Percentiles rank a stretch among this genome's conserved stretches.
phyloP scores from a whole-genome alignment of 202 grass and related monocot genomes.

The Saccharum hybrid region DNA sequence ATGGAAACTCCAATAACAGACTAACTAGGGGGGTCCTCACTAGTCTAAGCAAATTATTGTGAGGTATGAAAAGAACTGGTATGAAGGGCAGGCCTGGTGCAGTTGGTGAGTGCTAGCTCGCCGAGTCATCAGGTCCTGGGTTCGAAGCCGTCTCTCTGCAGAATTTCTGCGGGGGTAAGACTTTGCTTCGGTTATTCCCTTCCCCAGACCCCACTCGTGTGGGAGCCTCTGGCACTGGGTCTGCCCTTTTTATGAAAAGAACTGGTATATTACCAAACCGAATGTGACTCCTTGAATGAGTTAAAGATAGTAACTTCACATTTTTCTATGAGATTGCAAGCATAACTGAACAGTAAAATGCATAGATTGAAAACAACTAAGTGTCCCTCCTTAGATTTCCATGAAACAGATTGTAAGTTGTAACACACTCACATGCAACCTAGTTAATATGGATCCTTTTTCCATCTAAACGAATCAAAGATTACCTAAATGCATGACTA shows the following conservation, averaged over 20 bases:
- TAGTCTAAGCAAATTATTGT: not conserved
- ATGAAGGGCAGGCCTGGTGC: too few species aligned
- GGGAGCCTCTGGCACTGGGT: too few species aligned
- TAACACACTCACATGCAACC: not conserved
- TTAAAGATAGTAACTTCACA: not conserved
- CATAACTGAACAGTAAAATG: not conserved
- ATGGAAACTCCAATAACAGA: not conserved
- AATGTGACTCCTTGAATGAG: not conserved
- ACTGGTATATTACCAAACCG: not conserved
- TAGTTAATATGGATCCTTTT: not conserved
- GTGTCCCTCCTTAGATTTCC: not conserved
- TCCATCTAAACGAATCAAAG: slow-evolving; percentile 11
- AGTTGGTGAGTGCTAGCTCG: too few species aligned
- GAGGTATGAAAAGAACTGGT: not conserved
- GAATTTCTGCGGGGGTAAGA: too few species aligned
- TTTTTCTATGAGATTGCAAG: not conserved
- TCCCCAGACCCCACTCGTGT: too few species aligned
- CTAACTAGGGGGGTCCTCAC: not conserved
- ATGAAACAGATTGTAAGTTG: not conserved
- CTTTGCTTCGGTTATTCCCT: too few species aligned
- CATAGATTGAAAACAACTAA: not conserved
- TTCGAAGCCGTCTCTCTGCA: too few species aligned
- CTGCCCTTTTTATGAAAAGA: too few species aligned
- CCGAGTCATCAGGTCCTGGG: too few species aligned
- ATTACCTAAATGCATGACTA: not conserved